Evolutionary conservation across 1,139 yeast species (phyloP).

Genomic region (Blastobotrys illinoisensis): DNA sequence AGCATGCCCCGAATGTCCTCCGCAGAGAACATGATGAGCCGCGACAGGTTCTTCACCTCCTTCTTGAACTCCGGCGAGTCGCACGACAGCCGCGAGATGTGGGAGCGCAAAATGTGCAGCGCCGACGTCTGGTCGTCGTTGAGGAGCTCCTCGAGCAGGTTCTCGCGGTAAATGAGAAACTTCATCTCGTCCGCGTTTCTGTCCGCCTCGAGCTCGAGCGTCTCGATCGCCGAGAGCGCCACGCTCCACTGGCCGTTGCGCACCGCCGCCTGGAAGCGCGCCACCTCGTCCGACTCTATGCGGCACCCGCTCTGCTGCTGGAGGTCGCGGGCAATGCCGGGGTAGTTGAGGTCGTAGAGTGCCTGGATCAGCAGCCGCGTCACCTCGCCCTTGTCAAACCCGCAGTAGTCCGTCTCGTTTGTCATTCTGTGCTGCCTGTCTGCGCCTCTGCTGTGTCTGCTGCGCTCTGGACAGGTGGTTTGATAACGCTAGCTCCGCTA

Average conservation of each 20-base stretch:
- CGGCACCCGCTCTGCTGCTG: slow-evolving; percentile 41
- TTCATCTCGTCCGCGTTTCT: slow-evolving; percentile 19
- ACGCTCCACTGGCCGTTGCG: slow-evolving; percentile 39
- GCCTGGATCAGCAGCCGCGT: slow-evolving; percentile 47
- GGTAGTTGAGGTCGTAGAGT: slow-evolving; percentile 45
- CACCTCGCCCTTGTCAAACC: slow-evolving; percentile 39
- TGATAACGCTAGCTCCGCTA: neutral
- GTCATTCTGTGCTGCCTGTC: neutral
- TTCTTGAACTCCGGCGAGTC: slow-evolving; percentile 18
- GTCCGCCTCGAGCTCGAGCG: slow-evolving; percentile 28
- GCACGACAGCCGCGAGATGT: slow-evolving; percentile 28
- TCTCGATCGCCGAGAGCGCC: slow-evolving; percentile 36
- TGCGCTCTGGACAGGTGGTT: neutral
- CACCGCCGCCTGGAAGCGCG: slow-evolving; percentile 38
- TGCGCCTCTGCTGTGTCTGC: neutral
- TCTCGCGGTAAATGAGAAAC: slow-evolving; percentile 32
- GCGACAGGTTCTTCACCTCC: slow-evolving; percentile 32
- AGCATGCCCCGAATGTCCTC: slow-evolving; percentile 29
- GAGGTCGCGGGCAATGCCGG: slow-evolving; percentile 35
- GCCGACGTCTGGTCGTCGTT: slow-evolving; percentile 36
- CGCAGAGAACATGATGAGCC: slow-evolving; percentile 33
- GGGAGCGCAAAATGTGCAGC: slow-evolving; percentile 40
- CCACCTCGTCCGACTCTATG: slow-evolving; percentile 35
- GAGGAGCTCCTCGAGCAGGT: slow-evolving; percentile 31
- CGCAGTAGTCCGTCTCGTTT: slow-evolving; percentile 11